phyloP scores from a whole-genome alignment of 768 basidiomycete genomes.

The Scleroderma citrinum region DNA sequence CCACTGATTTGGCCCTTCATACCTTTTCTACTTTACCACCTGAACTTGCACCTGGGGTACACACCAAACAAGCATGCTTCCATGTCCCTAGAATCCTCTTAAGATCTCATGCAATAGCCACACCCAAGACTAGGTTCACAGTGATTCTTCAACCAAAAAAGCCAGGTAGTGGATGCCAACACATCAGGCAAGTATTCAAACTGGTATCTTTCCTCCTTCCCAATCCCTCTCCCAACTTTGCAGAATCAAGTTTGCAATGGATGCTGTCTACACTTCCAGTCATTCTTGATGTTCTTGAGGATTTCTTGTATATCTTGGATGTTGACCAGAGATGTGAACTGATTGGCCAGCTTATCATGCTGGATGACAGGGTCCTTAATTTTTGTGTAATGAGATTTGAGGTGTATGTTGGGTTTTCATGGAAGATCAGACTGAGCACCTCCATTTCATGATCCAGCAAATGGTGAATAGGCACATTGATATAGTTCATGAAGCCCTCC shows the following conservation, averaged over 20 bases:
- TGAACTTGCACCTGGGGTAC: slow-evolving; percentile 26
- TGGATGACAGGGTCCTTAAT: slow-evolving; percentile 45
- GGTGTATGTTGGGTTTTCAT: slow-evolving; percentile 39
- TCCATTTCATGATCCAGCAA: slow-evolving; percentile 37
- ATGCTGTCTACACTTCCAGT: slow-evolving; percentile 49
- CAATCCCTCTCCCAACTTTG: slow-evolving; percentile 11
- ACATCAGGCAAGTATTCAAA: slow-evolving; percentile 47
- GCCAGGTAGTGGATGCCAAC: slow-evolving; percentile 58
- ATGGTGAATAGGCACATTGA: slow-evolving; percentile 42
- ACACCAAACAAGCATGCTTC: slow-evolving; percentile 46
- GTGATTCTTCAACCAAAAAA: slow-evolving; percentile 57
- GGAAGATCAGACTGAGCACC: slow-evolving; percentile 24
- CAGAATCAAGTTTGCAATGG: slow-evolving; percentile 41
- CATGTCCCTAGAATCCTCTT: slow-evolving; percentile 40
- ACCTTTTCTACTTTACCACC: slow-evolving; percentile 30
- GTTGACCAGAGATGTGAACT: slow-evolving; percentile 48
- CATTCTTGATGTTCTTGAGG: slow-evolving; percentile 45
- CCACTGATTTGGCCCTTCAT: slow-evolving; percentile 41
- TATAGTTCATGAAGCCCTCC: slow-evolving; percentile 37
- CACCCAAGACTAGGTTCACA: slow-evolving; percentile 37
- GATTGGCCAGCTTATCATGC: slow-evolving; percentile 46
- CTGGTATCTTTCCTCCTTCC: slow-evolving; percentile 59
- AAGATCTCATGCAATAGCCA: slow-evolving; percentile 22
- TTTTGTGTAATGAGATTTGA: slow-evolving; percentile 57
- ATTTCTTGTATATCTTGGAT: slow-evolving; percentile 54